phyloP scores from a whole-genome alignment of 257 asterid species.

The Henckelia pumila region DNA sequence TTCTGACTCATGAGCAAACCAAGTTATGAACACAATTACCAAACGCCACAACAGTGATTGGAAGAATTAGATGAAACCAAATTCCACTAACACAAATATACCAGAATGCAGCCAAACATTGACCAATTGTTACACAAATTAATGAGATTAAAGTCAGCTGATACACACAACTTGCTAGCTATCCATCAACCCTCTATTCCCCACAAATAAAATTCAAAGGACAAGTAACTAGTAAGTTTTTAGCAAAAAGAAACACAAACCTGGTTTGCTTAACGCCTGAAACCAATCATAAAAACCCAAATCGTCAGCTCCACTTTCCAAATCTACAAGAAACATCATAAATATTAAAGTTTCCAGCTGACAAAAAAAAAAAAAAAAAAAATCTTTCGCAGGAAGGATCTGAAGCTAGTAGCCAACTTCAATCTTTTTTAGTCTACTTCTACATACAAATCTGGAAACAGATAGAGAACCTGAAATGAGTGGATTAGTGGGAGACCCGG shows the following conservation, averaged over 20 bases:
- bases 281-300: constrained; percentile 82
- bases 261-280: constrained; percentile 75
- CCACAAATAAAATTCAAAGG: neutral
- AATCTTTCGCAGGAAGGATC: too few relatives aligned
- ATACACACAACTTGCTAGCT: neutral
- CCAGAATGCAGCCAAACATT: neutral
- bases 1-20: neutral
- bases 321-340: constrained; percentile 40
- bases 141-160: constrained; percentile 5
- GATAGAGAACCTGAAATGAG: constrained; percentile 50
- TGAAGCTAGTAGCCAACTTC: neutral
- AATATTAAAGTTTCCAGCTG: neutral
- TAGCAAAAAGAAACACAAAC: constrained; percentile 42
- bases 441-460: neutral
- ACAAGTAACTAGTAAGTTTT: neutral
- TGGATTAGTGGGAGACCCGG: constrained; percentile 91
- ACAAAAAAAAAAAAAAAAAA: too few relatives aligned
- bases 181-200: constrained; percentile 4
- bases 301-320: constrained; percentile 64
- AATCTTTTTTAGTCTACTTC: neutral
- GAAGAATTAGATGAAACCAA: neutral
- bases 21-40: neutral
- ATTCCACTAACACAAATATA: neutral
- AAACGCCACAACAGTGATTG: neutral
- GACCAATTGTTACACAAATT: constrained; percentile 1